Conservation (phyloP, 768 basidiomycete species). For the Pleurotus cornucopiae region DNA sequence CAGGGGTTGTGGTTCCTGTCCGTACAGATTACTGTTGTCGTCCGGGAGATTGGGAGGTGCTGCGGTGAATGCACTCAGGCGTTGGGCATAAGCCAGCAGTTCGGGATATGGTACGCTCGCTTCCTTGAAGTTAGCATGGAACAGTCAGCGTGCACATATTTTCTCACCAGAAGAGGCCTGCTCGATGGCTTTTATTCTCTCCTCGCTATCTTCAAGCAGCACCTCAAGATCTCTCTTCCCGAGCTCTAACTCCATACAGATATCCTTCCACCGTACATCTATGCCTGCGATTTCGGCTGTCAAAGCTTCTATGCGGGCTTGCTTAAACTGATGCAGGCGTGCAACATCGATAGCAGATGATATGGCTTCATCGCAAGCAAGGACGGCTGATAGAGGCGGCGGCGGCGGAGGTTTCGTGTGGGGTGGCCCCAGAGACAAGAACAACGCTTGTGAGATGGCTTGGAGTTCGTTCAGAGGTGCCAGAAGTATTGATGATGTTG, state of each 20-base stretch:
- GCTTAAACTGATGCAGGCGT: constrained; percentile 70
- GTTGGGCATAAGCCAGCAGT: constrained; percentile 79
- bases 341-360: constrained; percentile 62
- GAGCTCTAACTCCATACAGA: constrained; percentile 60
- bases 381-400: constrained; percentile 54
- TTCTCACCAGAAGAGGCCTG: constrained; percentile 66
- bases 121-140: neutral
- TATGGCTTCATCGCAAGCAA: constrained; percentile 60
- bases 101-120: constrained; percentile 40
- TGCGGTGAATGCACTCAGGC: constrained; percentile 80
- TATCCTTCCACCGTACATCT: constrained; percentile 63
- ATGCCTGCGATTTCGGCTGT: constrained; percentile 68
- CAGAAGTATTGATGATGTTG: constrained; percentile 63
- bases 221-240: constrained; percentile 68
- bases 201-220: constrained; percentile 73
- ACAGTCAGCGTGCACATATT: neutral
- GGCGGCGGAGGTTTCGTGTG: constrained; percentile 61
- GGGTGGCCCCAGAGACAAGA: constrained; percentile 67
- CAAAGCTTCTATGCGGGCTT: constrained; percentile 67
- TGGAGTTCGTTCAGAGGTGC: constrained; percentile 61
- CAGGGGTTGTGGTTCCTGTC: constrained; percentile 69
- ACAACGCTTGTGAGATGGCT: constrained; percentile 60
- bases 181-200: constrained; percentile 63
- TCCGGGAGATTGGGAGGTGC: constrained; percentile 82
- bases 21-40: constrained; percentile 55